Evolutionary conservation across 106 monocot genomes (phyloP).

Genomic region (Dendrobium huoshanense): DNA sequence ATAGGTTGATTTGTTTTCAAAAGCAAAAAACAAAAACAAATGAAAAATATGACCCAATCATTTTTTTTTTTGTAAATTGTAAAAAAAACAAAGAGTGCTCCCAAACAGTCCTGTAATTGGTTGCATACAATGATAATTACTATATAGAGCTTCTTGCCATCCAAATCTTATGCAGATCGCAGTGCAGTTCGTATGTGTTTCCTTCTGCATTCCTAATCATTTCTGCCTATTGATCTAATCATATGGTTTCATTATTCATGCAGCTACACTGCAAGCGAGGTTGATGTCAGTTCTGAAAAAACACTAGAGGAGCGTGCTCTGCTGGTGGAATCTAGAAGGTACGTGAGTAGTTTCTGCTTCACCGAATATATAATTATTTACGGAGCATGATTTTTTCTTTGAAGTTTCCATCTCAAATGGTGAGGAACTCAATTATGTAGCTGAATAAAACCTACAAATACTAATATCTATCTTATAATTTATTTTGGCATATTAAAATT

Average conservation of each 20-base stretch:
- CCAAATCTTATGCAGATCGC: not conserved
- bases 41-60: too few relatives aligned
- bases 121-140: not conserved
- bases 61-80: too few relatives aligned
- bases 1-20: too few relatives aligned
- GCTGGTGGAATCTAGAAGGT: constrained; percentile 64
- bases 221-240: not conserved
- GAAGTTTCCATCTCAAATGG: not conserved
- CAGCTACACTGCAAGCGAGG: constrained; percentile 55
- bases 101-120: too few relatives aligned
- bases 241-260: not conserved
- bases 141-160: not conserved
- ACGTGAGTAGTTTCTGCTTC: not conserved
- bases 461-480: not conserved
- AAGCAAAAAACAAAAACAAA: too few relatives aligned
- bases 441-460: not conserved
- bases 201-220: not conserved
- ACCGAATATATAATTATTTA: not conserved
- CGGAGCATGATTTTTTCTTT: not conserved
- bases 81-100: too few relatives aligned
- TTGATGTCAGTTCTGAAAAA: constrained; percentile 34
- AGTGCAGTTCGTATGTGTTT: not conserved
- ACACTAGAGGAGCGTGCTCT: constrained; percentile 37
- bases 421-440: not conserved
- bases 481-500: too few relatives aligned